Evolutionary conservation across 23 red algal species (phyloP).

Genomic region (Pyropia yezoensis): DNA sequence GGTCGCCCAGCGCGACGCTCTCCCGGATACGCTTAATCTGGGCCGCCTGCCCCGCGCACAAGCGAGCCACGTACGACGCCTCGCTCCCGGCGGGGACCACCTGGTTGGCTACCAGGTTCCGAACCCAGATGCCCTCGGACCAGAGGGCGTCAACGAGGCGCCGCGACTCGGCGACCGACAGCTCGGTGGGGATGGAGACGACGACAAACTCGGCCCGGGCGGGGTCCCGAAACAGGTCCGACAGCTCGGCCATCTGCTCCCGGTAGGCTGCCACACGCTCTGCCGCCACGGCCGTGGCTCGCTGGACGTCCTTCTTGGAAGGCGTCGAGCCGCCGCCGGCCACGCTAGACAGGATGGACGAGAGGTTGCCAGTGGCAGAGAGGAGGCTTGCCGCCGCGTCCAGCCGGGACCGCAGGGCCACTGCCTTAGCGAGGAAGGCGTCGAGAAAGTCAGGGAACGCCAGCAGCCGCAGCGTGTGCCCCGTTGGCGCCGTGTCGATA

Average conservation of each 20-base stretch:
- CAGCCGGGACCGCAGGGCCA: conserved; percentile 47
- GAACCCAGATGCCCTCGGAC: conserved; percentile 72
- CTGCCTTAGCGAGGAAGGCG: conserved; percentile 58
- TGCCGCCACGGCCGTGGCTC: conserved; percentile 31
- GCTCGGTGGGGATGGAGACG: conserved; percentile 78
- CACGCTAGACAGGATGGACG: conserved; percentile 11
- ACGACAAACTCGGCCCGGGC: conserved; percentile 74
- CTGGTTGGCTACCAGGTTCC: conserved; percentile 70
- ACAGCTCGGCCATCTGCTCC: conserved; percentile 67
- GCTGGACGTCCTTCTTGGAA: conserved; percentile 27
- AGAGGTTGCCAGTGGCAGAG: background rate
- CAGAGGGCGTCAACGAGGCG: conserved; percentile 48
- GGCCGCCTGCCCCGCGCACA: conserved; percentile 56
- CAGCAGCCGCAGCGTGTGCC: conserved; percentile 90
- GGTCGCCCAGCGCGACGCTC: conserved; percentile 18
- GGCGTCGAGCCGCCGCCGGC: conserved; percentile 14
- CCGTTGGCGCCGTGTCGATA: conserved; percentile 94
- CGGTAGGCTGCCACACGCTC: conserved; percentile 44
- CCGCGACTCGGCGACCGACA: conserved; percentile 76
- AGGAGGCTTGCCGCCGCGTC: conserved; percentile 32
- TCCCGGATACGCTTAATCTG: conserved; percentile 11
- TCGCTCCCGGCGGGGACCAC: conserved; percentile 29
- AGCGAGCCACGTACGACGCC: conserved; percentile 28
- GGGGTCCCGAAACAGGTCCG: conserved; percentile 67
- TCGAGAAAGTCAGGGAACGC: conserved; percentile 97